Percentiles rank a stretch among this genome's conserved stretches.
Evolutionary conservation across 306 rosid species (phyloP).

Genomic region (Astragalus glycyphyllos): DNA sequence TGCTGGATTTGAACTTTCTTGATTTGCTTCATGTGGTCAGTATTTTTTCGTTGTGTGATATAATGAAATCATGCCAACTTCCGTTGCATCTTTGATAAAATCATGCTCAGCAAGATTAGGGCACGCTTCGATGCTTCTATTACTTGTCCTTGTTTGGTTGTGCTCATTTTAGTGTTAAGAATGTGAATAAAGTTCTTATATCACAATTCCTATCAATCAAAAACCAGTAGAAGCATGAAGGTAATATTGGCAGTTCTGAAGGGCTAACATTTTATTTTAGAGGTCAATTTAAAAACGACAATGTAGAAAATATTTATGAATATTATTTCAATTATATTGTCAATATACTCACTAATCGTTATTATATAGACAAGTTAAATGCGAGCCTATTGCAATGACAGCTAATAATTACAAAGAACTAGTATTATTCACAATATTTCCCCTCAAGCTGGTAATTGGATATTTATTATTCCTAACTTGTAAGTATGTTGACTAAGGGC

Average conservation of each 20-base stretch:
- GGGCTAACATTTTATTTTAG: conserved; percentile 12
- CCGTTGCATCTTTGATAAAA: conserved; percentile 33
- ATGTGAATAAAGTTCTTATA: conserved; percentile 17
- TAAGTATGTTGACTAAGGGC: too few relatives aligned
- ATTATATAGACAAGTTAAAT: too few relatives aligned
- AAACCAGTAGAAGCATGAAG: conserved; percentile 10
- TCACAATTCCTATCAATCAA: conserved; percentile 29
- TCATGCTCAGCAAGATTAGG: conserved; percentile 32
- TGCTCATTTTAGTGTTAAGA: not conserved
- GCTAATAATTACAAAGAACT: too few relatives aligned
- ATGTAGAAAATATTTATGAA: too few relatives aligned
- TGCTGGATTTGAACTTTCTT: conserved; percentile 98
- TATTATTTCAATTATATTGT: too few relatives aligned
- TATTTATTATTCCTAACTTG: too few relatives aligned
- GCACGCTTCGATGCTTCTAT: conserved; percentile 13
- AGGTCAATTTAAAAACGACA: not conserved
- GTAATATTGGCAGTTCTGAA: not conserved
- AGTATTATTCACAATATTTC: too few relatives aligned
- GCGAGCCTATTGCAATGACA: too few relatives aligned
- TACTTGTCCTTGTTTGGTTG: not conserved
- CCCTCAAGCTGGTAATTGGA: too few relatives aligned
- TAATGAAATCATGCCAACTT: conserved; percentile 24
- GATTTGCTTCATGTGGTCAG: conserved; percentile 53
- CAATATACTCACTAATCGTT: too few relatives aligned
- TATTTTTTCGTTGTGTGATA: not conserved